Percentiles rank a stretch among this genome's conserved stretches.
These are phyloP conservation scores for Cyanodermella asteris DNA, from an alignment of 2,329 filamentous ascomycete species.

Conservation along the genomic window DNA sequence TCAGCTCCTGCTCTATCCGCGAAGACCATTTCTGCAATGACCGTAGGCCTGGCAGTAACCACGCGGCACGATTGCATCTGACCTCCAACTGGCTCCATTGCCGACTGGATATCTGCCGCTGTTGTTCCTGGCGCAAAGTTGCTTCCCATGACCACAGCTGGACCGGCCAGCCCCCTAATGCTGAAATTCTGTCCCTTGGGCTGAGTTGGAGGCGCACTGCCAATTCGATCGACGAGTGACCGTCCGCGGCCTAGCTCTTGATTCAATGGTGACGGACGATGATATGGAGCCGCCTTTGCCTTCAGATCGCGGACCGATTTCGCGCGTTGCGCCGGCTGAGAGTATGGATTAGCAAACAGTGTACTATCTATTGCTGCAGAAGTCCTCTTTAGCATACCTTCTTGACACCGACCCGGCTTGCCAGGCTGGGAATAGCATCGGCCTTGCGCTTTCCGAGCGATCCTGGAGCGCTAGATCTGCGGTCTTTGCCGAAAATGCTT, in stretches of 20 bases:
- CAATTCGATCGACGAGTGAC: conserved; percentile 11
- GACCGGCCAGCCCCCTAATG: conserved; percentile 33
- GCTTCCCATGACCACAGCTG: conserved; percentile 34
- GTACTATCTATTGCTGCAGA: conserved; percentile 2
- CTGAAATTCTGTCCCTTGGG: conserved; percentile 20
- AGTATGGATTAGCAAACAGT: conserved; percentile 5
- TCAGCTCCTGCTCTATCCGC: conserved; percentile 32
- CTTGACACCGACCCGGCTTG: conserved; percentile 36
- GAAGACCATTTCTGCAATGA: conserved; percentile 39
- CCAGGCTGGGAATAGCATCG: conserved; percentile 25
- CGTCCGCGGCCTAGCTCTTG: conserved; percentile 13
- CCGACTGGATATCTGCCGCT: conserved; percentile 41
- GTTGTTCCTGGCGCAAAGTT: conserved; percentile 47
- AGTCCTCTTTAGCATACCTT: conserved; percentile 22
- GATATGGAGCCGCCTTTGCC: conserved; percentile 18
- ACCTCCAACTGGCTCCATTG: conserved; percentile 31
- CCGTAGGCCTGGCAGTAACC: conserved; percentile 27
- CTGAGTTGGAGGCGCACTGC: conserved; percentile 4
- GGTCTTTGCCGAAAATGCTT: conserved; percentile 33
- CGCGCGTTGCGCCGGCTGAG: conserved; percentile 16
- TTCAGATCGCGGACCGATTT: conserved; percentile 18
- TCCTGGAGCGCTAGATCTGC: conserved; percentile 25
- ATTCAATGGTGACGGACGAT: conserved; percentile 18
- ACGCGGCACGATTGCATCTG: conserved; percentile 32
- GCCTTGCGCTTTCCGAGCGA: conserved; percentile 19